Conservation (phyloP, 2,329 filamentous ascomycete species). For the Alternaria gansuensis region DNA sequence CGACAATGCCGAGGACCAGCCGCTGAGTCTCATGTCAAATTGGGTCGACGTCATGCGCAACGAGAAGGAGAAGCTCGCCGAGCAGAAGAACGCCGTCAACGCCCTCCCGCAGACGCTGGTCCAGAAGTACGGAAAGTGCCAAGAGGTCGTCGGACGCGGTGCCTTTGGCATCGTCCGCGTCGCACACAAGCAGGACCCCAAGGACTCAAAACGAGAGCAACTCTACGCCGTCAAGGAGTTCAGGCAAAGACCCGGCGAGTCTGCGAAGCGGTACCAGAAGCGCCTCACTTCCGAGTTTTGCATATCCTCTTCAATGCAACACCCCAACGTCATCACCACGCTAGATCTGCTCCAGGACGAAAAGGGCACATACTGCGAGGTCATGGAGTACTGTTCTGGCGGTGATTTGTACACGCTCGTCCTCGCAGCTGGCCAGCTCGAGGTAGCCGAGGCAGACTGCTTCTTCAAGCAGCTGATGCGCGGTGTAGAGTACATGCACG, state of each 20-base stretch:
- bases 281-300: constrained; percentile 97
- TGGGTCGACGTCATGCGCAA: constrained; percentile 95
- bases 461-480: constrained; percentile 99
- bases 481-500: constrained; percentile 97
- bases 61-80: constrained; percentile 78
- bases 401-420: constrained; percentile 95
- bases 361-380: constrained; percentile 97
- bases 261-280: constrained; percentile 97
- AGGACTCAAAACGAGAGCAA: constrained; percentile 79
- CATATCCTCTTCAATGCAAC: constrained; percentile 94
- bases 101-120: constrained; percentile 81
- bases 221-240: constrained; percentile 99
- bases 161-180: constrained; percentile 98
- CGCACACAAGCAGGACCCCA: constrained; percentile 91
- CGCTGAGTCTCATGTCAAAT: constrained; percentile 89
- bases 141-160: constrained; percentile 93
- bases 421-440: constrained; percentile 87
- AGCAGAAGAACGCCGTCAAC: constrained; percentile 80
- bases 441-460: constrained; percentile 92
- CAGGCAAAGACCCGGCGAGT: constrained; percentile 90
- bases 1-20: constrained; percentile 72
- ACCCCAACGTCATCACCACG: constrained; percentile 98
- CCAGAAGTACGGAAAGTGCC: constrained; percentile 98
- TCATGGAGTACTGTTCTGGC: constrained; percentile 99
- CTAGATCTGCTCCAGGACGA: constrained; percentile 93